phyloP scores from a whole-genome alignment of 345 rosid genomes.

The Pseudoturritis turrita region DNA sequence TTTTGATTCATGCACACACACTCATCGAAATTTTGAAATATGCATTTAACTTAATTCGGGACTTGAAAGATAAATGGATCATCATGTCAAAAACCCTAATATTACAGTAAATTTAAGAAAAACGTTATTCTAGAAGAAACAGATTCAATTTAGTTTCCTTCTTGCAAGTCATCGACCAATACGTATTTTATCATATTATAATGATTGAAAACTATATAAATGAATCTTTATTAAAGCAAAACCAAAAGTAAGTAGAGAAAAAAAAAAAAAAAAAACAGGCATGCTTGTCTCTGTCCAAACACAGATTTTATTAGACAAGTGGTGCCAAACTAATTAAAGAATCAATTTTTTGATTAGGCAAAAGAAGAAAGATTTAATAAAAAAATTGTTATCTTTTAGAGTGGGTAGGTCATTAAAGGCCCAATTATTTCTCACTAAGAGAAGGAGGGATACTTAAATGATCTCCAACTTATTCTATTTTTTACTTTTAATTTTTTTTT shows the following conservation, averaged over 20 bases:
- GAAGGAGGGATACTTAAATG: constrained; percentile 5
- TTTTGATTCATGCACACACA: too few relatives aligned
- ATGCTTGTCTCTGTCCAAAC: constrained; percentile 22
- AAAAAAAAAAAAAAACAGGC: not conserved
- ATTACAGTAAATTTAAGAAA: not conserved
- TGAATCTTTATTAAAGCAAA: constrained; percentile 18
- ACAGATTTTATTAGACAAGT: constrained; percentile 14
- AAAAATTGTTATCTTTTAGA: not conserved
- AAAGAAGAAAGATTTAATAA: not conserved
- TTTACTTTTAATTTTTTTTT: too few relatives aligned
- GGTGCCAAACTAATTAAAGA: constrained; percentile 20
- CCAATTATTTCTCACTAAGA: constrained; percentile 31
- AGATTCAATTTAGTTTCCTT: not conserved
- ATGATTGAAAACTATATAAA: constrained; percentile 5
- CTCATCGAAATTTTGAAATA: not conserved
- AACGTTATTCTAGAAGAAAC: not conserved
- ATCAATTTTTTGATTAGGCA: not conserved
- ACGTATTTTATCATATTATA: not conserved
- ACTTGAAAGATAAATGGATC: not conserved
- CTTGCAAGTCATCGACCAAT: not conserved
- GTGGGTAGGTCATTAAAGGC: constrained; percentile 27
- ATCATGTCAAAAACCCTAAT: not conserved
- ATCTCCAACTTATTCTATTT: too few relatives aligned
- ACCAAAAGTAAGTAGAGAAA: not conserved
- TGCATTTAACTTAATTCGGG: not conserved